phyloP scores from a whole-genome alignment of 2,329 filamentous ascomycete species.

The Penicillium concentricum region DNA sequence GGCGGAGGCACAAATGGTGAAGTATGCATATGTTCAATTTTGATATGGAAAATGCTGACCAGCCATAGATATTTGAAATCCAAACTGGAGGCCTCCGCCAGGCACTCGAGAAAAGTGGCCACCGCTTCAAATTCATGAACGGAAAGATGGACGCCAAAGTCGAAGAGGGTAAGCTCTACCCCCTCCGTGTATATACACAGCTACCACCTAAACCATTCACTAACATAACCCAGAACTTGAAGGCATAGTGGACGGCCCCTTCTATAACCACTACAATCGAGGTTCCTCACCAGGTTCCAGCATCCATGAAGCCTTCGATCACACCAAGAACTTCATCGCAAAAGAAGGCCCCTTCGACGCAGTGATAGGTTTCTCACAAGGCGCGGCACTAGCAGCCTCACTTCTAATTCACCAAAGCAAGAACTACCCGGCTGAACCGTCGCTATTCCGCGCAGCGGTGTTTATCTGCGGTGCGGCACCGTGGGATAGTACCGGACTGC shows the following conservation, averaged over 20 bases:
- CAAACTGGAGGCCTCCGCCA: conserved; percentile 34
- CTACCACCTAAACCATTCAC: background rate
- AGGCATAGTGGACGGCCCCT: conserved; percentile 31
- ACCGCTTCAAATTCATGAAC: conserved; percentile 31
- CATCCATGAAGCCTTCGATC: conserved; percentile 27
- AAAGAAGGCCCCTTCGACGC: conserved; percentile 33
- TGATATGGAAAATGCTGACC: background rate
- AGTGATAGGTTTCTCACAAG: conserved; percentile 35
- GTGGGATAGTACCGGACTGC: conserved; percentile 25
- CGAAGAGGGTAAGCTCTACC: conserved; percentile 25
- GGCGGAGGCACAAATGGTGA: conserved; percentile 33
- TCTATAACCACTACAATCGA: conserved; percentile 33
- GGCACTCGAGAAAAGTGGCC: conserved; percentile 26
- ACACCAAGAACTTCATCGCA: conserved; percentile 21
- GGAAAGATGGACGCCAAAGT: conserved; percentile 25
- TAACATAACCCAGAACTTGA: conserved; percentile 26
- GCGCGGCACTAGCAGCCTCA: conserved; percentile 29
- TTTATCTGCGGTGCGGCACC: conserved; percentile 32
- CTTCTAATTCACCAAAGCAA: conserved; percentile 26
- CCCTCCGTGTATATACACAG: background rate
- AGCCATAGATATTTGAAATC: conserved; percentile 34
- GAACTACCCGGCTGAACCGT: conserved; percentile 15
- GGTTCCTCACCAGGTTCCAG: conserved; percentile 22
- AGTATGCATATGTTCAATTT: conserved; percentile 16
- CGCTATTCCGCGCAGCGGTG: conserved; percentile 32